These are phyloP conservation scores for Hura crepitans DNA, from an alignment of 441 rosid genomes.

Conservation along the genomic window DNA sequence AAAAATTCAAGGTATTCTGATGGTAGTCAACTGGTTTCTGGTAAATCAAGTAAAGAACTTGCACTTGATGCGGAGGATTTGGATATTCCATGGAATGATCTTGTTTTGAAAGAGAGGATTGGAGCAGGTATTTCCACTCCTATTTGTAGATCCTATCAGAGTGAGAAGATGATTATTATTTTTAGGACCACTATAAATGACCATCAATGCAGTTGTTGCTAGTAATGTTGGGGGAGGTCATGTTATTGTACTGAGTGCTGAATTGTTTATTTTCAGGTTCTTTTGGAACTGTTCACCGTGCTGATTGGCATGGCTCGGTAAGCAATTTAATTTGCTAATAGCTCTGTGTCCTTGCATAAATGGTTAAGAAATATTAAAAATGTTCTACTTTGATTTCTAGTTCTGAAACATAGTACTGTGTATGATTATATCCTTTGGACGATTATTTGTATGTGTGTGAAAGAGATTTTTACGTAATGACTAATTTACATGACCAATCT, in stretches of 20 bases:
- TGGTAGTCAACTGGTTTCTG: constrained; percentile 37
- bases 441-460: constrained; percentile 5
- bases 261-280: constrained; percentile 71
- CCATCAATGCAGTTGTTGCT: not conserved
- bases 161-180: not conserved
- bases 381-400: constrained; percentile 1
- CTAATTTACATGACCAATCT: not conserved
- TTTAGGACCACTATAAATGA: not conserved
- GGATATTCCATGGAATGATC: constrained; percentile 90
- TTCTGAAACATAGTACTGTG: not conserved
- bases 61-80: constrained; percentile 77
- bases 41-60: constrained; percentile 47
- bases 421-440: not conserved
- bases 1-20: constrained; percentile 40
- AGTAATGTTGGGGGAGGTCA: constrained; percentile 18
- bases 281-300: constrained; percentile 97
- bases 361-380: not conserved
- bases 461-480: not conserved
- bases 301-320: constrained; percentile 99
- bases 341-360: not conserved
- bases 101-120: constrained; percentile 79
- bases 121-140: constrained; percentile 71
- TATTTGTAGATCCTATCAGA: not conserved
- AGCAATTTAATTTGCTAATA: constrained; percentile 25
- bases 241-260: constrained; percentile 22